A percentile compares a stretch with the other conserved stretches of the same genome.
Conservation (phyloP, 257 asterid genomes). For the Misopates orontium region DNA sequence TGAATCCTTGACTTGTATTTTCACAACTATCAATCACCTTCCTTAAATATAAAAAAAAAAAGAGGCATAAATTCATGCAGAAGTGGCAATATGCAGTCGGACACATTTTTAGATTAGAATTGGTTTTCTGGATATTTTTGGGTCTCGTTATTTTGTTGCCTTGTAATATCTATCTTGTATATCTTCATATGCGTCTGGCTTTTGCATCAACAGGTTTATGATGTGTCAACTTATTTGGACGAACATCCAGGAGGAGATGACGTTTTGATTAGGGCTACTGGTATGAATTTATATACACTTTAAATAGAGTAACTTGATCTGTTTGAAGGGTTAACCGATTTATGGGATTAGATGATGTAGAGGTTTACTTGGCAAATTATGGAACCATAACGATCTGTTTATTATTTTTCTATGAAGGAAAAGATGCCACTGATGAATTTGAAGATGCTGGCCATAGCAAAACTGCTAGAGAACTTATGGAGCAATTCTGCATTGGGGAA, state of each 20-base stretch:
- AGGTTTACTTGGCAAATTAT: neutral
- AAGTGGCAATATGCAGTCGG: neutral
- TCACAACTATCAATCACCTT: neutral
- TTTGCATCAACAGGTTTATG: constrained; percentile 72
- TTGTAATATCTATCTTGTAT: constrained; percentile 2
- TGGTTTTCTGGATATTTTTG: neutral
- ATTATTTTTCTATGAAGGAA: constrained; percentile 43
- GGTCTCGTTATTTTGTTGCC: neutral
- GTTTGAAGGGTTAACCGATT: neutral
- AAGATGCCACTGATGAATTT: constrained; percentile 90
- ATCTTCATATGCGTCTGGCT: constrained; percentile 2
- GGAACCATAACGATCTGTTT: constrained; percentile 13
- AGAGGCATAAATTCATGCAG: no score
- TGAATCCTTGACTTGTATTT: neutral
- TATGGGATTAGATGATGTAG: neutral
- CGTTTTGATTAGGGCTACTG: constrained; percentile 61
- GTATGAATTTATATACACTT: constrained; percentile 37
- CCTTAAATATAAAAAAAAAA: neutral
- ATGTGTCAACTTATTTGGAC: constrained; percentile 76
- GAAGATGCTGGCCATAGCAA: constrained; percentile 98
- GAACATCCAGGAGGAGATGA: constrained; percentile 99
- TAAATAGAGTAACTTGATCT: neutral
- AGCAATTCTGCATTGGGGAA: constrained; percentile 81
- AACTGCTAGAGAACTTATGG: constrained; percentile 76
- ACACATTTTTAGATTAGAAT: neutral